Evolutionary conservation across 345 rosid genomes (phyloP), one percentile per base, ranked within the genome.

Genomic region (Populus euphratica): DNA sequence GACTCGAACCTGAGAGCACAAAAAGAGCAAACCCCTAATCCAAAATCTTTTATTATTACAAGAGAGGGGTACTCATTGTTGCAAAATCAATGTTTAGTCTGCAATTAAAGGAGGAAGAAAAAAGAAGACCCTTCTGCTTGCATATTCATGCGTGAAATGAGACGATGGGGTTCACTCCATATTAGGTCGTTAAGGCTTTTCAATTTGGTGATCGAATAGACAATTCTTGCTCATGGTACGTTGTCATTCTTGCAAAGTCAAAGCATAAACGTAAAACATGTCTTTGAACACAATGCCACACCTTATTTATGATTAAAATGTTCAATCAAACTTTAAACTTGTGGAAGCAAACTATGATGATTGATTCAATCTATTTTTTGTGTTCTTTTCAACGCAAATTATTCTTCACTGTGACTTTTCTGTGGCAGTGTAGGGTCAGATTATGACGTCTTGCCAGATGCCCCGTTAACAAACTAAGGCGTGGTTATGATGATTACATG

Each of bases 341-440:
- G 63, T 35, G 81, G 76, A 80, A 81, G 64, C 27, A 68, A 81
- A 64, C 80, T 62, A 6, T 14, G 14, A 27, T 77, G 44, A 73
- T 75, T 73, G 78, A 47, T 78, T 56, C 18, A 31, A 54, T 67
- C 38, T 41, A 66, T 59, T 67, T 73, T 33, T 81, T 64, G n/a
- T 41, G 33, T 49, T 35, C 47, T n/a, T 21, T 27, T 43, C 27
- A 63, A 12, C 36, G 17, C 68, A 43, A 68, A 82, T 73, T n/a
- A 73, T 74, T 33, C 47, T 27, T 36, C 31, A 72, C 74, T 36
- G 72, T 82, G 44, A 74, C 65, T 74, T 79, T 65, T 61, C n/a
- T 81, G 44, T 80, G 86, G 88, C 77, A 38, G 82, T 56, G 76
- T 84, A 82, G 87, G 83, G 85, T 84, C 74, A 69, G 88, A 86